Evolutionary conservation across 176 grass and related monocot genomes (phyloP).

Genomic region (Ampelocalamus luodianensis): DNA sequence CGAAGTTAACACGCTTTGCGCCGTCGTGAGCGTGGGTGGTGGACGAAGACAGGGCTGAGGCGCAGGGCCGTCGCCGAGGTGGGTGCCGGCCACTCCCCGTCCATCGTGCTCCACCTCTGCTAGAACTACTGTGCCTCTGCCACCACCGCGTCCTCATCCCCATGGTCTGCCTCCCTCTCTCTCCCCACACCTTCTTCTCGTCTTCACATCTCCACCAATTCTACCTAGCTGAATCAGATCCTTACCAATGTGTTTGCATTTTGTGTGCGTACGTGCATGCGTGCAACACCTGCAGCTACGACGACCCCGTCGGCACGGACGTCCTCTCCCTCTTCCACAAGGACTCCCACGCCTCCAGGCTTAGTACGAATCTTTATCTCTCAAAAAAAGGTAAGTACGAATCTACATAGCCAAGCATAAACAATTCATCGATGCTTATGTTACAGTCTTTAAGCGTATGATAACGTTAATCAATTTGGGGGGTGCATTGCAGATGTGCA

Average conservation of each 20-base stretch:
- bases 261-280: background rate
- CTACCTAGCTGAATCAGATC: background rate
- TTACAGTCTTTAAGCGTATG: background rate
- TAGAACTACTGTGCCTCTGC: constrained; percentile 68
- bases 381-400: too few species aligned
- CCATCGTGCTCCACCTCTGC: constrained; percentile 67
- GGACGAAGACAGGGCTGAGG: constrained; percentile 55
- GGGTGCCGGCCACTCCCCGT: constrained; percentile 53
- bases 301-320: constrained; percentile 65
- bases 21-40: background rate
- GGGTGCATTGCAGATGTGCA: constrained; percentile 48
- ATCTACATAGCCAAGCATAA: background rate
- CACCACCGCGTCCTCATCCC: constrained; percentile 35
- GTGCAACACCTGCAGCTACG: constrained; percentile 74
- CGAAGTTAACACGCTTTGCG: background rate
- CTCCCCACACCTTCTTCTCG: background rate
- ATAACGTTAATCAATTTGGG: background rate
- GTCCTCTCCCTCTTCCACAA: constrained; percentile 73
- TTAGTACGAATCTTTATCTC: constrained; percentile 67
- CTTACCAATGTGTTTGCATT: background rate
- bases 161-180: constrained; percentile 37
- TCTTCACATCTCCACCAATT: background rate
- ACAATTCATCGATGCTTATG: background rate
- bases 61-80: constrained; percentile 56
- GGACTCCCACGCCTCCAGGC: constrained; percentile 60